Percentiles rank a stretch among this genome's conserved stretches.
These are phyloP conservation scores for Passalora sequoiae DNA, from an alignment of 2,329 filamentous ascomycete genomes.

Conservation along the genomic window DNA sequence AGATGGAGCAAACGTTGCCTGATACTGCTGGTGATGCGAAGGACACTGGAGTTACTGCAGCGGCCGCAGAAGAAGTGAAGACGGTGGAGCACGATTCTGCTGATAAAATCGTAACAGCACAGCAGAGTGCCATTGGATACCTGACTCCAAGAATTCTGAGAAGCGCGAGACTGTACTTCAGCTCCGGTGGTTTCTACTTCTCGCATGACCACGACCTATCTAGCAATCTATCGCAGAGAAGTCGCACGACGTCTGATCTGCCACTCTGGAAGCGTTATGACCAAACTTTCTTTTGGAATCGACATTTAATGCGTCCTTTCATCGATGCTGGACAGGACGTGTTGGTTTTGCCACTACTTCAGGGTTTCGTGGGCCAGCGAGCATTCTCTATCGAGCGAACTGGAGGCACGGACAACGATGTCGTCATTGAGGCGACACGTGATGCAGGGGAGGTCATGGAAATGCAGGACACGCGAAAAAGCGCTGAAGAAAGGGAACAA, in stretches of 20 bases:
- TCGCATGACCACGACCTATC: constrained; percentile 94
- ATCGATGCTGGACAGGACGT: constrained; percentile 65
- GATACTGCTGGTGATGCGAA: constrained; percentile 23
- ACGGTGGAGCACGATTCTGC: not conserved
- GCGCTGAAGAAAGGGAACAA: constrained; percentile 2
- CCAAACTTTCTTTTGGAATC: constrained; percentile 79
- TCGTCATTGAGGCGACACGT: constrained; percentile 23
- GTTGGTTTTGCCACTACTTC: constrained; percentile 76
- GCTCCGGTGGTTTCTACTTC: constrained; percentile 82
- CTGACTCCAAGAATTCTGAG: constrained; percentile 79
- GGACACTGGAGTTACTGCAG: constrained; percentile 4
- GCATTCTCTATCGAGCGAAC: constrained; percentile 54
- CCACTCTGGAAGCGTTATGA: constrained; percentile 71
- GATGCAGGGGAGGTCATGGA: constrained; percentile 18
- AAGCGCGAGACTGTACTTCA: constrained; percentile 79
- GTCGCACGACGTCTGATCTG: constrained; percentile 41
- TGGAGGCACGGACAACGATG: constrained; percentile 26
- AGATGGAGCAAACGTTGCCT: constrained; percentile 31
- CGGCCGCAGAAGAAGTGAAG: constrained; percentile 5
- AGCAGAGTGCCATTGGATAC: constrained; percentile 26
- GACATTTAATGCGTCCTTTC: constrained; percentile 67
- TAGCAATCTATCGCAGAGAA: constrained; percentile 49
- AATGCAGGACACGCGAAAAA: constrained; percentile 7
- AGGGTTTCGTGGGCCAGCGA: constrained; percentile 87
- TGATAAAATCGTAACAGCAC: not conserved